Evolutionary conservation across 106 monocot species (phyloP), one percentile per base, ranked within the genome.

Genomic region (Agapanthus africanus): DNA sequence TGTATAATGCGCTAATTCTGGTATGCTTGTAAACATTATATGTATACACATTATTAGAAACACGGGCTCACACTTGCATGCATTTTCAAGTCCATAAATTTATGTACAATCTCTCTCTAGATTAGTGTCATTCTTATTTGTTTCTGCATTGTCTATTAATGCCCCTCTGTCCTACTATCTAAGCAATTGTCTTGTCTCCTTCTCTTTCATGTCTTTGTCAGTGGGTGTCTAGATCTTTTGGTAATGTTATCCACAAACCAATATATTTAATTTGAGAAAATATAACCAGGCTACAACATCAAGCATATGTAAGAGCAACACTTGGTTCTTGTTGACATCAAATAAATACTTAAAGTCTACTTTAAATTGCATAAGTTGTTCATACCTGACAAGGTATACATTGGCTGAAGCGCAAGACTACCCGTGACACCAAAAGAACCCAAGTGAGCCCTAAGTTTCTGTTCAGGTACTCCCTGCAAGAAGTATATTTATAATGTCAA

Each of bases 361-460:
- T 52, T 10, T 52, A 19, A 52, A 52, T 6, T n/a, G n/a, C 52
- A 4, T 52, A 16, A 11, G n/a, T 11, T 38, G 19, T 21, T 3
- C 0, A 49, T 69, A 92, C 97, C 97, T 62, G 97, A 99, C 52
- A 99, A 79, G 38, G 97, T 99, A 75, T 99, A 99, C 92, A 99
- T 92, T 50, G 92, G 90, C 68, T 99, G 97, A 69, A 99, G 87
- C 28, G 97, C 97, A 81, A 99, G 92, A 68, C 79, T 99, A 28
- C 97, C 97, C 5, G 92, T 82, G 27, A 99, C 92, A 64, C 97
- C 97, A 79, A 99, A 85, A 11, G 97, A 99, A 76, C 92, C 97
- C 69, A 92, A 81, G 80, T 99, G 97, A 70, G 87, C 76, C 71
- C 97, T 82, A 30, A 99, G 85, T 72, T 99, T 99, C 65, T 92